Evolutionary conservation across 306 rosid species (phyloP).

Genomic region (Benincasa hispida): DNA sequence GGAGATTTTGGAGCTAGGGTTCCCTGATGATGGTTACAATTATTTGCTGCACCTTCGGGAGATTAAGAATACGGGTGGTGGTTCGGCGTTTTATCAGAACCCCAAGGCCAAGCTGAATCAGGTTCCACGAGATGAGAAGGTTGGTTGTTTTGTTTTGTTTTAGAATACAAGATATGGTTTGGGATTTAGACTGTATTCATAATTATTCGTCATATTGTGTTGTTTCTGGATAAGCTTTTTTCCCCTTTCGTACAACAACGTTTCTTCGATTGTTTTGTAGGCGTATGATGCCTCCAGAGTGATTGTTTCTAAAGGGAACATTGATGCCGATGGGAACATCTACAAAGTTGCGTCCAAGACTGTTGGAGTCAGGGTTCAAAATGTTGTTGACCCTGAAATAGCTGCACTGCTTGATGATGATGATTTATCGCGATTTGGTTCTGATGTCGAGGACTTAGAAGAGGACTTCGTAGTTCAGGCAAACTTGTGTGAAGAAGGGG

Average conservation of each 20-base stretch:
- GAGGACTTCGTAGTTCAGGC: conserved; percentile 88
- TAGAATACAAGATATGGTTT: not conserved
- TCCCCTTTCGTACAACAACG: not conserved
- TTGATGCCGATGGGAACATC: conserved; percentile 29
- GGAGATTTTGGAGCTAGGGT: conserved; percentile 76
- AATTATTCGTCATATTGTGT: not conserved
- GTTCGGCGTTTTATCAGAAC: conserved; percentile 50
- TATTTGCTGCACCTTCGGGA: conserved; percentile 69
- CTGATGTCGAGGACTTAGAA: conserved; percentile 81
- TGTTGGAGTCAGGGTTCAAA: conserved; percentile 51
- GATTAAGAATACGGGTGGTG: conserved; percentile 71
- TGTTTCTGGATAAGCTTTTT: not conserved
- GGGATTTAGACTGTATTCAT: not conserved
- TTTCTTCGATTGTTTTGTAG: conserved; percentile 22
- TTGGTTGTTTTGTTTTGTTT: conserved; percentile 5
- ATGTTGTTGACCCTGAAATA: conserved; percentile 75
- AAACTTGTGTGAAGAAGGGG: conserved; percentile 30
- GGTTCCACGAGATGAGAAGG: conserved; percentile 69
- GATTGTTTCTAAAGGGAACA: conserved; percentile 28
- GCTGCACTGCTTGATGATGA: conserved; percentile 71
- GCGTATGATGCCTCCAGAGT: conserved; percentile 84
- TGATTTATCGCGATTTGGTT: conserved; percentile 62
- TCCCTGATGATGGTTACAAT: conserved; percentile 88
- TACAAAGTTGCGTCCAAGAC: conserved; percentile 57
- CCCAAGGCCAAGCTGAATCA: conserved; percentile 56